Evolutionary conservation across 306 rosid species (phyloP).

Genomic region (Fagus crenata): DNA sequence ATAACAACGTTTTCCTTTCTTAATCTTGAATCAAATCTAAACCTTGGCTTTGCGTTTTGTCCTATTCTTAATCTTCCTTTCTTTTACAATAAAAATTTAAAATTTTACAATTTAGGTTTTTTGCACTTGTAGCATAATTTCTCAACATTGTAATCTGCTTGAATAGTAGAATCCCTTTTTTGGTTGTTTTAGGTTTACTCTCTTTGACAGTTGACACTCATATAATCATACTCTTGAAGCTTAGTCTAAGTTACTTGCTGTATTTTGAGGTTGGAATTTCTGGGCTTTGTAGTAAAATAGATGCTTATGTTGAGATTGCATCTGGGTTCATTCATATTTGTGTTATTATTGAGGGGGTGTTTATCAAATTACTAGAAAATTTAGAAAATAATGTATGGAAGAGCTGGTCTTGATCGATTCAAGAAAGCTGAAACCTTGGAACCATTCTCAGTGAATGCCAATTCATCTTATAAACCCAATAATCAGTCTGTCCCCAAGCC

Average conservation of each 20-base stretch:
- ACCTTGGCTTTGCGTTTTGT: no score
- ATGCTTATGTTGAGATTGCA: background rate
- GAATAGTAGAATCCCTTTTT: background rate
- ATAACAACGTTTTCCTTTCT: no score
- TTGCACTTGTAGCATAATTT: no score
- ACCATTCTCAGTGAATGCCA: conserved; percentile 66
- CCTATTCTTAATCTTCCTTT: no score
- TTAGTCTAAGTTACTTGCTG: background rate
- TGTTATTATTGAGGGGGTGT: background rate
- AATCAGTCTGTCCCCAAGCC: conserved; percentile 42
- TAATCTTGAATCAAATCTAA: no score
- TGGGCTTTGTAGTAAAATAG: background rate
- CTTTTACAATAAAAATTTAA: no score
- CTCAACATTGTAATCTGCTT: no score
- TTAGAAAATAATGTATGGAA: conserved; percentile 68
- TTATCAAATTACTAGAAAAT: no score
- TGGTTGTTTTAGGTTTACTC: background rate
- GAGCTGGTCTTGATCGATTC: conserved; percentile 89
- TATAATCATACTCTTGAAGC: background rate
- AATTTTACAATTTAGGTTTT: no score
- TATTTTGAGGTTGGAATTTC: background rate
- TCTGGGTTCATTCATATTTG: background rate
- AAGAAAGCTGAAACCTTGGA: conserved; percentile 90
- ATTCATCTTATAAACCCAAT: conserved; percentile 46
- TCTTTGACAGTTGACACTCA: background rate